A percentile compares a stretch with the other conserved stretches of the same genome.
phyloP scores from a whole-genome alignment of 257 asterid species.

The Nicotiana obtusifolia region DNA sequence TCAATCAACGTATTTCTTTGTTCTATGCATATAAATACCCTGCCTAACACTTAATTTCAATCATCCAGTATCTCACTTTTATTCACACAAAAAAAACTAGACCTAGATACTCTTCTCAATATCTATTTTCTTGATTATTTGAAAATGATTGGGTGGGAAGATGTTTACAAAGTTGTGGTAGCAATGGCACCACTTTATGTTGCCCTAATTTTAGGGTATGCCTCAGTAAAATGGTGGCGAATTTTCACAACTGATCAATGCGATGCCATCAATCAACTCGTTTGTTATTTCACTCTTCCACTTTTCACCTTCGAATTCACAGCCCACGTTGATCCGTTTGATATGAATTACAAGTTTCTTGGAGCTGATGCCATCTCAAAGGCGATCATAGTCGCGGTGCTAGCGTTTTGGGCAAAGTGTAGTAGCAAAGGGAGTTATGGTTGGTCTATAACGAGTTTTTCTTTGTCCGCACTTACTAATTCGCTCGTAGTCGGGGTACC shows the following conservation, averaged over 20 bases:
- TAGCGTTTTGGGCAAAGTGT: conserved; percentile 44
- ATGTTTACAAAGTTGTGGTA: conserved; percentile 50
- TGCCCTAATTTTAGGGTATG: conserved; percentile 41
- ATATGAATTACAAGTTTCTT: conserved; percentile 44
- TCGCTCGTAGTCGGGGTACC: conserved; percentile 68
- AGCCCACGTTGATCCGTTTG: conserved; percentile 46
- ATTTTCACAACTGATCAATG: conserved; percentile 42
- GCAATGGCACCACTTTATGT: conserved; percentile 51
- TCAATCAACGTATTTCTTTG: neutral
- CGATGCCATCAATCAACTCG: conserved; percentile 41
- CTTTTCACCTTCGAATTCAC: conserved; percentile 55
- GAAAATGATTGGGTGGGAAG: conserved; percentile 53
- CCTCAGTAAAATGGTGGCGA: conserved; percentile 59
- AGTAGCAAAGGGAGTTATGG: conserved; percentile 35
- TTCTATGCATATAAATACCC: neutral
- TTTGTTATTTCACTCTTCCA: conserved; percentile 39
- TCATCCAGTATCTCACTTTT: neutral
- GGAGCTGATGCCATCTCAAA: conserved; percentile 52
- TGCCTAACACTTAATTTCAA: neutral
- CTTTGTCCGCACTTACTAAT: conserved; percentile 43
- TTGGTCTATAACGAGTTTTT: conserved; percentile 57
- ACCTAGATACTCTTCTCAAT: neutral
- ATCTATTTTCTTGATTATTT: neutral
- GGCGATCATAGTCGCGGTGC: conserved; percentile 25
- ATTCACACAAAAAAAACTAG: neutral